Base-by-base conservation (phyloP, 345 rosid species). In the Ailanthus altissimus region DNA sequence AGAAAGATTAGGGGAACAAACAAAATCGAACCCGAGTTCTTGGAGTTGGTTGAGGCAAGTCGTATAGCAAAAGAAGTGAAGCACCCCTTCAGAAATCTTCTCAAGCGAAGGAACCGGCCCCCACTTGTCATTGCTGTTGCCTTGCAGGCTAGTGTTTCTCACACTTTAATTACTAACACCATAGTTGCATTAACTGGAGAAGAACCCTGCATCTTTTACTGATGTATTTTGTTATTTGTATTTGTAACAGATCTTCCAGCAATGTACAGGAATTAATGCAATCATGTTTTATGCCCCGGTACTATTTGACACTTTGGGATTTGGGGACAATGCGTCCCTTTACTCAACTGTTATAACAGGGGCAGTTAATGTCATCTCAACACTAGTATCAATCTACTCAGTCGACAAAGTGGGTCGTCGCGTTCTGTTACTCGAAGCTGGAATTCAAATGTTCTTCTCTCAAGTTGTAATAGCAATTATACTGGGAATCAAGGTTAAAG, bases 251-350 rank as follows among this genome's bases (percentile, higher is more conserved):
- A 76, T 93, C 36, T 93, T 96, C 88, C 99, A 96, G 80, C 98
- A 92, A 81, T 89, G 79, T 79, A 96, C 98, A 1, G 98, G 98
- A 56, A 96, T 96, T 84, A 96, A 92, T 61, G 97, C 99, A 21
- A 96, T 96, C 74, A 91, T 96, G 99, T 92, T 96, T 81, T 96
- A 93, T 47, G 98, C 99, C 2, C 99, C 97, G 0, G 99, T 96
- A 28, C 84, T 96, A 2, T 93, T 96, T 79, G 8, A 83, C 64
- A 96, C 98, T 0, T 69, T 96, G 60, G 99, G 99, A 0, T 93
- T 93, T 58, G 94, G 94, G 2, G 80, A 4, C 36, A 91, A 87
- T 49, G 97, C 98, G 38, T 40, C 99, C n/a, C 97, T 96, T 49
- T 93, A 93, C 89, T 96, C 99, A 0, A 90, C 99, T 21, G 98